Base-by-base conservation (phyloP, 306 rosid species). In the Cicer arietinum region DNA sequence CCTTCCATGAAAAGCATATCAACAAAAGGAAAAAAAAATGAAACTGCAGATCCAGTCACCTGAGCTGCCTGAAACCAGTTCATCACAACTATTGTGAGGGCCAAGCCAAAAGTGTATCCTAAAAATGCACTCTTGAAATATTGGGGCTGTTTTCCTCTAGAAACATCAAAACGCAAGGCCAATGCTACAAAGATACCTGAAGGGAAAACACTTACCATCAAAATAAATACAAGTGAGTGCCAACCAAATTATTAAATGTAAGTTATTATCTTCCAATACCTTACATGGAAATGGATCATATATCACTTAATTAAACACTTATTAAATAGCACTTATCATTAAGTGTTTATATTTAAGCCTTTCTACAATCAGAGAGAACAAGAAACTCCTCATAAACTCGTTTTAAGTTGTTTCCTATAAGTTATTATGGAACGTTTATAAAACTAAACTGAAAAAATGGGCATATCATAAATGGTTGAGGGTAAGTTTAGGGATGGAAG, bases 11-110 rank as follows among this genome's bases (percentile, higher is more conserved):
- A 52, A 39, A 59, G n/a, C 42, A 58, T 10, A 50, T 54, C 5
- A 54, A 60, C 17, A 50, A n/a, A 8, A 45, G 17, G 54, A 8
- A 74, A n/a, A 39, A 39, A 61, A 57, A 71, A 45, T 67, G 66
- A 76, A 43, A 44, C 73, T 52, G 84, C 39, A 47, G 35, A 75
- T 63, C 57, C 64, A 68, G 79, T 91, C 80, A 89, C 99, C 99
- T 95, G 99, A 6, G 98, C 99, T 60, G 99, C 98, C 82, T 92
- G 98, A 88, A 90, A 95, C 99, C 99, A 95, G 87, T 95, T 95
- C 98, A 95, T 95, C 65, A 95, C 98, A 54, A 90, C 43, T 67
- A 95, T 95, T 58, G 99, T 95, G 39, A 95, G 97, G 75, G 80
- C 90, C 86, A 95, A 17, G 75, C 99, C 99, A 65, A 39, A 44